These are phyloP conservation scores for sunflower (Helianthus annuus) DNA, from an alignment of 129 eudicot species.

Conservation along the genomic window DNA sequence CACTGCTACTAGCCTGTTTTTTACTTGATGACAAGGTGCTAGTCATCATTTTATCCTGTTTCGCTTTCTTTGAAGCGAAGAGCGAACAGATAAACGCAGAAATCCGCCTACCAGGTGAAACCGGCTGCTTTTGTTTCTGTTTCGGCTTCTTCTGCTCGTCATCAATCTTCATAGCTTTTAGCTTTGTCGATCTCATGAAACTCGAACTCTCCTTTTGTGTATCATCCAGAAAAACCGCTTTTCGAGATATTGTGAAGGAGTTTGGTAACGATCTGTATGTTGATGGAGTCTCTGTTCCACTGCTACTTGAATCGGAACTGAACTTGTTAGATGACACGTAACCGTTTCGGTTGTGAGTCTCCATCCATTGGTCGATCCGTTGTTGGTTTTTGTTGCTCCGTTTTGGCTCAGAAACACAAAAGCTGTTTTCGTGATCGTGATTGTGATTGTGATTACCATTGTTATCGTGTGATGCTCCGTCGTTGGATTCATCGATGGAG, in stretches of 20 bases:
- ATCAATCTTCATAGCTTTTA: slow-evolving; percentile 67
- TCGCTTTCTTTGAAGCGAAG: slow-evolving; percentile 54
- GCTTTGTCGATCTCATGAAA: slow-evolving; percentile 49
- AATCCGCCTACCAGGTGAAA: slow-evolving; percentile 72
- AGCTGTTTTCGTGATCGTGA: too few species aligned
- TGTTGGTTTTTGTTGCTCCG: slow-evolving; percentile 2
- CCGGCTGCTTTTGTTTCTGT: slow-evolving; percentile 42
- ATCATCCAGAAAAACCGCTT: too few species aligned
- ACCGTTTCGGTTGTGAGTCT: slow-evolving; percentile 25
- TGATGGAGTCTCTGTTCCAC: slow-evolving; percentile 47
- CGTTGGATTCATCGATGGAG: slow-evolving; percentile 59
- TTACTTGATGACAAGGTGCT: slow-evolving; percentile 56
- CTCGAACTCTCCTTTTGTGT: slow-evolving; percentile 27
- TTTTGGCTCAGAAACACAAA: slow-evolving; percentile 20
- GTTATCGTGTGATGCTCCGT: background rate
- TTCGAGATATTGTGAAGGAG: slow-evolving; percentile 19
- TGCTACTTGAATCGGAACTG: slow-evolving; percentile 49
- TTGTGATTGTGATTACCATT: background rate
- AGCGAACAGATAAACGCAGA: slow-evolving; percentile 59
- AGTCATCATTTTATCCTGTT: slow-evolving; percentile 1
- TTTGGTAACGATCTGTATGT: slow-evolving; percentile 34
- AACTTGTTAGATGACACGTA: slow-evolving; percentile 11
- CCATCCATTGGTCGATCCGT: slow-evolving; percentile 73
- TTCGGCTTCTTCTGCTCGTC: slow-evolving; percentile 71
- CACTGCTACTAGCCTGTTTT: slow-evolving; percentile 31